Conservation (phyloP, 2,329 filamentous ascomycete species). For the Cercospora nicotianae region DNA sequence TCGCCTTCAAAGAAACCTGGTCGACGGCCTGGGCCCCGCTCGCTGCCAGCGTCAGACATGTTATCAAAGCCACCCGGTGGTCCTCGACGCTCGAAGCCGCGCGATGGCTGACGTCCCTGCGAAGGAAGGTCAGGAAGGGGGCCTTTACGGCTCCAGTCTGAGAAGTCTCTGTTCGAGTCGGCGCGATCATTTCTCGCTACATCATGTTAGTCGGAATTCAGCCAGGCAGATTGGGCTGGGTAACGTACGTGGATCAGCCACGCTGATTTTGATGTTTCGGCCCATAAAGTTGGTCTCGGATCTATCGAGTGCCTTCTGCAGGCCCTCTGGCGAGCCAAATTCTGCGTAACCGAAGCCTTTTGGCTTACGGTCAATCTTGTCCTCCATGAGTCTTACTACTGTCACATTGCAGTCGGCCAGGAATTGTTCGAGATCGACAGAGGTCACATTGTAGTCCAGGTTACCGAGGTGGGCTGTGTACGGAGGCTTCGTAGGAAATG, state of each 20-base stretch:
- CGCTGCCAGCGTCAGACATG: constrained; percentile 54
- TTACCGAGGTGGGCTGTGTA: constrained; percentile 97
- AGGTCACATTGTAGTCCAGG: constrained; percentile 89
- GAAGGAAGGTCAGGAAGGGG: constrained; percentile 74
- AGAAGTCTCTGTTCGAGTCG: constrained; percentile 70
- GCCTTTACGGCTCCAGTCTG: constrained; percentile 90
- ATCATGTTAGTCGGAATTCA: constrained; percentile 15
- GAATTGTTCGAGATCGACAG: constrained; percentile 79
- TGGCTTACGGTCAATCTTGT: constrained; percentile 87
- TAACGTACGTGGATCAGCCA: constrained; percentile 92
- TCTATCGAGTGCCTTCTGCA: constrained; percentile 85
- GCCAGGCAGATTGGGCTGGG: neutral
- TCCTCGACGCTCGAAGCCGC: constrained; percentile 43
- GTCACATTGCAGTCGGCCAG: constrained; percentile 82
- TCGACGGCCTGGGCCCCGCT: constrained; percentile 58
- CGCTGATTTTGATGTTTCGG: constrained; percentile 86
- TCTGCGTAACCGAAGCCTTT: constrained; percentile 99
- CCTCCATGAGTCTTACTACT: constrained; percentile 93
- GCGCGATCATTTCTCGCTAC: constrained; percentile 58
- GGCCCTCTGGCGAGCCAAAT: constrained; percentile 80
- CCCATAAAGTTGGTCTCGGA: constrained; percentile 83
- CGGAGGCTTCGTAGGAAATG: constrained; percentile 87
- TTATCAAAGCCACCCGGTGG: constrained; percentile 33
- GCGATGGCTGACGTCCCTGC: constrained; percentile 45
- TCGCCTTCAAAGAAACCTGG: constrained; percentile 68